Evolutionary conservation across 176 grass and related monocot species (phyloP), one percentile per base, ranked within the genome.

Genomic region (Avena atlantica): DNA sequence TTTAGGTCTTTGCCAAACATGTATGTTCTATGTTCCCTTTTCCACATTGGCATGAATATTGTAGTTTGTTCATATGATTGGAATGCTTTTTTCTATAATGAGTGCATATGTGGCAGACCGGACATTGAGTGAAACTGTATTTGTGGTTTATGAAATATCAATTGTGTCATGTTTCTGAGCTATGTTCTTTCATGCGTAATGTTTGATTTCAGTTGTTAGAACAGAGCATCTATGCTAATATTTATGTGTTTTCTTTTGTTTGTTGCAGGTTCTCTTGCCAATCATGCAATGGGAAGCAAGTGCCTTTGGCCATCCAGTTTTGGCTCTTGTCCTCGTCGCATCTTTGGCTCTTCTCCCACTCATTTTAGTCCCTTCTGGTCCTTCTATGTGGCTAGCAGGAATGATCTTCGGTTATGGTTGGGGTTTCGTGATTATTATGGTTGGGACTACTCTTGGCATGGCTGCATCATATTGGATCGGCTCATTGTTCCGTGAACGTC

Each of bases 341-440:
- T 99, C 97, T 51, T 73, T 99, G 88, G 97, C 94, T 52, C 82
- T 99, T 68, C 96, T 96, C 24, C 97, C 94, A 42, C 74, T 94
- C 87, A 59, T 94, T 84, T 88, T 99, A 81, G 44, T 99, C 48
- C 94, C 97, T 80, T 99, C 97, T 83, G 97, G 92, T 58, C 97
- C 97, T 55, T 99, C 97, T 45, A 99, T 99, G 97, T 99, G 94
- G 94, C 70, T 99, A 81, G 94, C 97, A 50, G 97, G 97, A 83
- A 99, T 99, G 94, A 99, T 96, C 57, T 99, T 99, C 85, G 97
- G 97, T 61, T 99, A 99, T 69, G 97, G 97, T 58, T 93, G 93
- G 81, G 97, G 97, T 69, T 99, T 99, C 89, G 79, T 99, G 70
- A 99, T 99, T 83, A 99, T 99, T 79, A 99, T 99, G 94, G 92